Evolutionary conservation across 2,329 filamentous ascomycete species (phyloP), one percentile per base, ranked within the genome.

Genomic region (Aspergillus spinulosporus): DNA sequence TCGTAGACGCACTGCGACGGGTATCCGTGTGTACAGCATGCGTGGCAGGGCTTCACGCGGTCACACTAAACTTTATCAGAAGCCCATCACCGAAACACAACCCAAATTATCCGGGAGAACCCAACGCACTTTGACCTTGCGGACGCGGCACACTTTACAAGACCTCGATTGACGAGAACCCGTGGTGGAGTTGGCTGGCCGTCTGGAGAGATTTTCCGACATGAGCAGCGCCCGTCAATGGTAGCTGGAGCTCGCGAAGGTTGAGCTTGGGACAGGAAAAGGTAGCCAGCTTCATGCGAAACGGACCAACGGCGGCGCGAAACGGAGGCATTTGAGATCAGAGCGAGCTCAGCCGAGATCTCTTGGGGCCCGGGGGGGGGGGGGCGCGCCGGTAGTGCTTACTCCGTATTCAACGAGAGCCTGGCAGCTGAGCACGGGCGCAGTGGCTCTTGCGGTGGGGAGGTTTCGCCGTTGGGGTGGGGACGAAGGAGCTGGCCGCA

Each of bases 21-120:
- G 49, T 74, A 72, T 3, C 72, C 72, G 60, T 74, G 71, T 5
- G 72, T 70, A 55, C 72, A 74, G 58, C 72, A 74, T 50, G 72
- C 71, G 57, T 74, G 71, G 55, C 71, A 74, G 53, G 72, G 72
- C 53, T 70, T 70, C 28, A 74, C 68, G 46, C 72, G 71, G 54
- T 74, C 72, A 59, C 72, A 74, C 71, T 74, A 62, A 48, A 29
- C 31, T 45, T 26, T 9, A 32, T 54, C 56, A 59, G 50, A 32
- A 21, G 21, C 21, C 21, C 21, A 21, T 21, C 21, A 21, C 21
- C 21, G 21, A 21, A 21, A 21, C 21, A 21, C 21, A 21, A 21
- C 21, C 21, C 21, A 21, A 21, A 21, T 21, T 21, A 21, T 21
- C 21, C 21, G 21, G 21, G 21, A 21, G 21, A 21, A 21, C 21